Percentiles rank a stretch among this genome's conserved stretches.
Evolutionary conservation across 306 rosid genomes (phyloP).

Genomic region (Senna tora): DNA sequence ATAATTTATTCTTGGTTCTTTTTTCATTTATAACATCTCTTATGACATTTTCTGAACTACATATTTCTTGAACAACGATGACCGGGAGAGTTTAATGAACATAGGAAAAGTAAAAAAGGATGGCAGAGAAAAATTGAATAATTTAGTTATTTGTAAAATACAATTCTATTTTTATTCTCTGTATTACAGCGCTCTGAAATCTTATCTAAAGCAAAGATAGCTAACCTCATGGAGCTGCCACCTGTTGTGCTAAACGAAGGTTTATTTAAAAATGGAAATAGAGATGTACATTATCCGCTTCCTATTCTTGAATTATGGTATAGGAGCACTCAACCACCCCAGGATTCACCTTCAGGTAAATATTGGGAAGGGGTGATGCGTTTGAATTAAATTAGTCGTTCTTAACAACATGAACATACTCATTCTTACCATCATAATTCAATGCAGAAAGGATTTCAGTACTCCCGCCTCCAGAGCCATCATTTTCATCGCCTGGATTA

Average conservation of each 20-base stretch:
- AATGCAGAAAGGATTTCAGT: constrained; percentile 57
- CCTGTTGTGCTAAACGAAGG: constrained; percentile 56
- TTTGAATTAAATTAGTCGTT: constrained; percentile 9
- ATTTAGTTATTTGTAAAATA: constrained; percentile 19
- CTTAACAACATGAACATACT: constrained; percentile 14
- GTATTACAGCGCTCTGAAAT: constrained; percentile 48
- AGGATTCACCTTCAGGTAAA: constrained; percentile 71
- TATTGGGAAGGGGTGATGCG: neutral
- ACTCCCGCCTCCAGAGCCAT: constrained; percentile 61
- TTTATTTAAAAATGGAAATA: constrained; percentile 53
- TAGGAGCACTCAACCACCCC: constrained; percentile 58
- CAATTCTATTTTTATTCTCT: constrained; percentile 11
- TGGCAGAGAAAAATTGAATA: neutral
- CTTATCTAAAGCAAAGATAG: constrained; percentile 55
- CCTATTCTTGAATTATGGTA: constrained; percentile 73
- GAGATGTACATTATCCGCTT: constrained; percentile 67
- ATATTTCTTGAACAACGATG: neutral
- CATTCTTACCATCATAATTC: constrained; percentile 22
- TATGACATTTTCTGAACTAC: constrained; percentile 1
- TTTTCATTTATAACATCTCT: neutral
- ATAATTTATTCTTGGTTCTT: neutral
- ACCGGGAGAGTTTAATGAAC: neutral
- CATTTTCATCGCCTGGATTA: constrained; percentile 52
- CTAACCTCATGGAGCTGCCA: constrained; percentile 76
- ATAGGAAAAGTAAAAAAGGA: neutral